Evolutionary conservation across 306 rosid species (phyloP).

Genomic region (Gleditsia sinensis): DNA sequence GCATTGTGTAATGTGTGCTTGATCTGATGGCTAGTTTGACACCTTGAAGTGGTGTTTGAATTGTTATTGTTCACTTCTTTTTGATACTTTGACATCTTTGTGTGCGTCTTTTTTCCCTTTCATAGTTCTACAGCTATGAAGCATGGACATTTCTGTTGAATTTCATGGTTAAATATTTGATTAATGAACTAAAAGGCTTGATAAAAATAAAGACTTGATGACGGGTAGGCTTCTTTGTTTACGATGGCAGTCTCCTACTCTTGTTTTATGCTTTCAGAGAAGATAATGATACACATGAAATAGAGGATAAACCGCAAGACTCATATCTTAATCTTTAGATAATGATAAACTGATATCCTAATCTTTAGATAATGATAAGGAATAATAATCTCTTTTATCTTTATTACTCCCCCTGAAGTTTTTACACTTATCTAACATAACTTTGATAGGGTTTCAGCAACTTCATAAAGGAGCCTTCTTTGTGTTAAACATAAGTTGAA

Average conservation of each 20-base stretch:
- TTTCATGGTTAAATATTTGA: not conserved
- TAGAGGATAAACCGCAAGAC: not conserved
- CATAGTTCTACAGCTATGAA: not conserved
- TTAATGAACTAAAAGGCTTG: not conserved
- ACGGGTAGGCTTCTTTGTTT: not conserved
- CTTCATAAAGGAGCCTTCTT: not conserved
- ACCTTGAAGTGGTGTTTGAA: not conserved
- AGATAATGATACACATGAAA: not conserved
- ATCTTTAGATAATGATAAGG: not conserved
- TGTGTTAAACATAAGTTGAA: not conserved
- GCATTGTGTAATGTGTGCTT: not conserved
- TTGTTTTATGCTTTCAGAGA: not conserved
- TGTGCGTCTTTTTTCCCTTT: not conserved
- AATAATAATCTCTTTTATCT: not conserved
- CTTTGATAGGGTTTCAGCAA: not conserved
- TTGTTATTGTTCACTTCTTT: not conserved
- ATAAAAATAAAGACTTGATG: not conserved
- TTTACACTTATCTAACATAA: not conserved
- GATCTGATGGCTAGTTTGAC: conserved; percentile 7
- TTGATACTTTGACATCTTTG: not conserved
- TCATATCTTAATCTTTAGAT: not conserved
- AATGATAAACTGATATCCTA: not conserved
- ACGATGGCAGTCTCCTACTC: not conserved
- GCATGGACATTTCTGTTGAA: not conserved
- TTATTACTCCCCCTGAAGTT: not conserved